These are phyloP conservation scores for Sungouiella blattae DNA, from an alignment of 805 yeast species.

Conservation along the genomic window DNA sequence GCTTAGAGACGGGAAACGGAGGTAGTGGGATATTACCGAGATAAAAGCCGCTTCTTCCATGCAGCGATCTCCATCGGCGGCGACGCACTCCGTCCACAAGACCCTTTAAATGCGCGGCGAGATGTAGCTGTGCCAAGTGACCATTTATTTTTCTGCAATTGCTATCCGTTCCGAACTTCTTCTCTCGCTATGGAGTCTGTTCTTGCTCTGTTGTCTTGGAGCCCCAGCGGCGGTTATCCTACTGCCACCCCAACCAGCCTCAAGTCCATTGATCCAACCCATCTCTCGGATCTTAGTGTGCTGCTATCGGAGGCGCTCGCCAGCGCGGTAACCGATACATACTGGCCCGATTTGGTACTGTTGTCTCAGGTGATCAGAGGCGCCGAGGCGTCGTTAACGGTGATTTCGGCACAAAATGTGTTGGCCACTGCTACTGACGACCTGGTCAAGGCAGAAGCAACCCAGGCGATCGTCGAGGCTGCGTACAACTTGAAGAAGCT, in stretches of 20 bases:
- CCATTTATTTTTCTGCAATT: no score
- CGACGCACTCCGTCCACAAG: no score
- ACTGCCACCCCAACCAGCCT: constrained; percentile 27
- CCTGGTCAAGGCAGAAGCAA: constrained; percentile 24
- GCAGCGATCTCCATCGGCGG: no score
- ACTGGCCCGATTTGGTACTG: constrained; percentile 13
- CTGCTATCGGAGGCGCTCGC: constrained; percentile 10
- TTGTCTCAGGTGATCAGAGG: constrained; percentile 28
- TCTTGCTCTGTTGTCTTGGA: constrained; percentile 5
- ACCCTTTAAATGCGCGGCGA: no score
- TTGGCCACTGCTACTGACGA: constrained; percentile 37
- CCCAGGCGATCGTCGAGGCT: constrained; percentile 30
- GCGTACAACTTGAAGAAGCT: constrained; percentile 30
- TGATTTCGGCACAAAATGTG: constrained; percentile 32
- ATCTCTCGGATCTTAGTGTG: constrained; percentile 19
- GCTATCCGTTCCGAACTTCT: no score
- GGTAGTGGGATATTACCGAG: no score
- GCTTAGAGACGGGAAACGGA: no score
- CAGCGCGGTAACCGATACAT: constrained; percentile 20
- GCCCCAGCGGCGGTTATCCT: constrained; percentile 15
- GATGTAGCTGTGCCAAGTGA: no score
- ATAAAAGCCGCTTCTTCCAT: no score
- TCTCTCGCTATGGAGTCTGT: background rate
- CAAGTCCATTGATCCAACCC: constrained; percentile 22
- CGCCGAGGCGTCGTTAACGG: constrained; percentile 34